Base-by-base conservation (phyloP, 225 moss, liverwort and hornwort species). In the Pseudoscleropodium purum region DNA sequence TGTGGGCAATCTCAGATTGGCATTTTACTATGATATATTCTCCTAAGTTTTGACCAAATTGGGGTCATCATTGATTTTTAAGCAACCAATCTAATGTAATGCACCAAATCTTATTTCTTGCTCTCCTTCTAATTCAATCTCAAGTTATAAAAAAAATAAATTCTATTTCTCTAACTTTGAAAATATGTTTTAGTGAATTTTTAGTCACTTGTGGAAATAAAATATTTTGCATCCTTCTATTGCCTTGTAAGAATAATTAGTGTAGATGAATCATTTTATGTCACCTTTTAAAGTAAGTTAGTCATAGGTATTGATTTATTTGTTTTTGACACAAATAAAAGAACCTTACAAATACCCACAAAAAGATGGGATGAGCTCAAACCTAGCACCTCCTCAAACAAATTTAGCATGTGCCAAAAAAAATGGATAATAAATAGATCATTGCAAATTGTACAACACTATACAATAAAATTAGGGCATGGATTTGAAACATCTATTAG, bases 371-470 rank as follows among this genome's bases (percentile, higher is more conserved):
- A 33, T 75, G 29, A 47, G 11, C 19, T 49, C 12, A 49, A 49
- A 49, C 13, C 13, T 6, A 23, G 1, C 3, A 8, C 12, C 20
- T 34, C 5, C 5, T 41, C 11, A 41, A 15, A 2, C 33, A 13
- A 13, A 1, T 12, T 33, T 23, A 5, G 8, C 0, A 0, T 9
- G 13, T 0, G 0, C 13, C 21, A 51, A 20, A 23, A 77, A 51
- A 52, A 51, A 23, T 34, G 9, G 18, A 34, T 21, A 51, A 56
- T 26, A 26, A n/a, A 79, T 56, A 34, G 34, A 20, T 14, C 7
- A 54, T 36, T 23, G 14, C 0, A 34, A 1, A 78, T 10, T n/a
- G 3, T 57, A 27, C 11, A 59, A 39, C 1, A 33, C 2, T 47
- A 18, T 1, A 4, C 31, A 57, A 57, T 15, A n/a, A 80, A n/a